These are phyloP conservation scores for Eucalyptus tenuipes DNA, from an alignment of 345 rosid species.

Conservation along the genomic window DNA sequence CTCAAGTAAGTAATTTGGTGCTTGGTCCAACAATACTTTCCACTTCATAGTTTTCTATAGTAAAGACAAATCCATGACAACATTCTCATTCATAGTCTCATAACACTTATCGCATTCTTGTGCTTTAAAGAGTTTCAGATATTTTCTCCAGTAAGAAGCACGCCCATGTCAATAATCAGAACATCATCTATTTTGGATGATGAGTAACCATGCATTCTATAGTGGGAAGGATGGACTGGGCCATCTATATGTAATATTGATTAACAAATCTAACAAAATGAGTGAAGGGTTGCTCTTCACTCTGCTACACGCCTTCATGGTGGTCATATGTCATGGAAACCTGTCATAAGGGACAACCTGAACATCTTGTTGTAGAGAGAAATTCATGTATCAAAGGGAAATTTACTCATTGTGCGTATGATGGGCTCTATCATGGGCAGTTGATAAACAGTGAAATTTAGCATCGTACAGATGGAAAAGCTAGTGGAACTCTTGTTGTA, in stretches of 20 bases:
- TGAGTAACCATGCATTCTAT: background rate
- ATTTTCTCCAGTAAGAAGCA: background rate
- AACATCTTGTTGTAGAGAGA: background rate
- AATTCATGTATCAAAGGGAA: background rate
- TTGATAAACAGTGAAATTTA: background rate
- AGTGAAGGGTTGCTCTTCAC: background rate
- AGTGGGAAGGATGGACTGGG: background rate
- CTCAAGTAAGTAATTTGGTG: conserved; percentile 24
- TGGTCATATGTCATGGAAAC: background rate
- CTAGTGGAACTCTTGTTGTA: background rate
- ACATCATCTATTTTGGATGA: background rate
- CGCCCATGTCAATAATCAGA: background rate
- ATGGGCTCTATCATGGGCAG: background rate
- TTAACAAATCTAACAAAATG: background rate
- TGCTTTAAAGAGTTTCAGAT: background rate
- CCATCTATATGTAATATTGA: background rate
- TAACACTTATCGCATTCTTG: background rate
- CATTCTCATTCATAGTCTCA: background rate
- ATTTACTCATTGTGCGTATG: background rate
- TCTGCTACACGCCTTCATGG: background rate
- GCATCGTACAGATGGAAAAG: background rate
- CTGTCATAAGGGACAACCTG: background rate
- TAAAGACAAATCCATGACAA: background rate
- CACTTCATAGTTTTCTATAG: background rate
- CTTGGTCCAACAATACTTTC: background rate